Base-by-base conservation (phyloP, 345 rosid genomes). In the Lenwebbia sp. region DNA sequence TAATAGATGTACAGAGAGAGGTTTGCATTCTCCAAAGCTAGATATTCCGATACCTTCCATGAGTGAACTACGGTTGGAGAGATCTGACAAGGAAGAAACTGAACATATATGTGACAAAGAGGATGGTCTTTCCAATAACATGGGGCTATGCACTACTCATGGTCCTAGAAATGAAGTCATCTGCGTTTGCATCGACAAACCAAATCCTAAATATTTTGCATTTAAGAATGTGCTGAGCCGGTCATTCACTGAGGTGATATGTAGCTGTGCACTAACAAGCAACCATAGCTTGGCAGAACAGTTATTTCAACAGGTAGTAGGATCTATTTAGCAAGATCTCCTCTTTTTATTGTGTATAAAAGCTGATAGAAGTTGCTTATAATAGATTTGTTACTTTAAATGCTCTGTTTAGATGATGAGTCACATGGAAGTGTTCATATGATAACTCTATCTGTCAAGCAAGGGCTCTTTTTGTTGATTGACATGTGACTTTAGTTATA, bases 221-320 rank as follows among this genome's bases (percentile, higher is more conserved):
- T 86, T 83, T 85, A 54, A 65, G 90, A 88, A 84, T 89, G 22
- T 89, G 84, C 89, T 97, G 84, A 89, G 86, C 85, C 87, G 85
- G 91, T 94, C 99, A 86, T 94, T 95, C 91, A 88, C 11, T 83
- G 92, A 92, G 87, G 92, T 97, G 78, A 90, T 97, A 60, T 87
- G 89, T 28, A 94, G 92, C 26, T 97, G 99, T 91, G 96, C 93
- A 84, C 90, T 85, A 88, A 86, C 91, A 86, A 88, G 88, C 85
- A 90, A 94, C 87, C 82, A 89, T 89, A 89, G 83, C 85, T 90
- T 97, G 84, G 99, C 96, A 4, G 92, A 97, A 88, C 88, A 91
- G 90, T 91, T 97, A 87, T 89, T 95, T 91, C 81, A 88, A 51
- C 99, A 94, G 98, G 99, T 96, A 85, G 83, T 85, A 82, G n/a